These are phyloP conservation scores for Trypanosoma rangeli DNA, from an alignment of 208 protist species.

Conservation along the genomic window DNA sequence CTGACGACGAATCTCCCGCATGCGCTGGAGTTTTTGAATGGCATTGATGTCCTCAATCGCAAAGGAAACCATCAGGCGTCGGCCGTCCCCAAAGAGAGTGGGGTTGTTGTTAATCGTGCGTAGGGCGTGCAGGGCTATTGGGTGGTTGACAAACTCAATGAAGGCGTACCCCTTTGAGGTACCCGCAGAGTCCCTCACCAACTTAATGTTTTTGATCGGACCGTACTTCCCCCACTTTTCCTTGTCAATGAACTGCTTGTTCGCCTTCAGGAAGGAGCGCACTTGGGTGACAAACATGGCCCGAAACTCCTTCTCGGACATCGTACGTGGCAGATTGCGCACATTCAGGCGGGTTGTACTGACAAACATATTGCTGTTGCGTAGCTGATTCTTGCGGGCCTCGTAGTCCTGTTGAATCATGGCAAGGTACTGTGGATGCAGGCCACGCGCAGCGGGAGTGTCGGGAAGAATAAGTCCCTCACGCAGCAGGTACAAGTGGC, in stretches of 20 bases:
- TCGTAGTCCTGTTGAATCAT: constrained; percentile 89
- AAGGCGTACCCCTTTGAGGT: constrained; percentile 91
- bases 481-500: constrained; percentile 87
- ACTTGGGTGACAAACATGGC: constrained; percentile 73
- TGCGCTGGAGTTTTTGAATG: constrained; percentile 86
- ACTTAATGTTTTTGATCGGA: constrained; percentile 84
- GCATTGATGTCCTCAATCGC: constrained; percentile 90
- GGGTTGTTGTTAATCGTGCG: constrained; percentile 93
- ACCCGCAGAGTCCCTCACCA: constrained; percentile 82
- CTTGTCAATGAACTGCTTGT: constrained; percentile 70
- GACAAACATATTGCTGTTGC: constrained; percentile 91
- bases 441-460: constrained; percentile 69
- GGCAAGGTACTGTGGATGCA: constrained; percentile 79
- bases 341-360: constrained; percentile 90
- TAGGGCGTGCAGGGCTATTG: constrained; percentile 82
- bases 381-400: constrained; percentile 78
- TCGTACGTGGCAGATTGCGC: constrained; percentile 87
- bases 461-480: constrained; percentile 84
- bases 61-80: constrained; percentile 90
- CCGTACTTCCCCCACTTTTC: constrained; percentile 90
- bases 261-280: constrained; percentile 71
- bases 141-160: constrained; percentile 92
- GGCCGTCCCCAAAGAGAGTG: constrained; percentile 80
- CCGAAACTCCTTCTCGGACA: constrained; percentile 88
- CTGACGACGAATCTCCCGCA: constrained; percentile 72